These are phyloP conservation scores for Rosa persica DNA, from an alignment of 306 rosid genomes.

Conservation along the genomic window DNA sequence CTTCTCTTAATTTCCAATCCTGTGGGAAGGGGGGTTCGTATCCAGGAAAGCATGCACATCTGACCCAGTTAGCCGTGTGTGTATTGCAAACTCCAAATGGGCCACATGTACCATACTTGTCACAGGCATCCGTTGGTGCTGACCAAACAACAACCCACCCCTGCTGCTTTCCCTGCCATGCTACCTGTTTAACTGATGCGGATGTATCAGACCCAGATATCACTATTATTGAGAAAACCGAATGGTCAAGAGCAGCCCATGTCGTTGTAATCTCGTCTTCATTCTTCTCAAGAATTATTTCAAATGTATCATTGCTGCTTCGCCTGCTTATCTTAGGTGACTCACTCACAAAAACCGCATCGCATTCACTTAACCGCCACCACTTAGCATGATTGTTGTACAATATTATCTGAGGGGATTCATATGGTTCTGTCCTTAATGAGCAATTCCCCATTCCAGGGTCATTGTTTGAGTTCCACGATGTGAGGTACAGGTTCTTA, in stretches of 20 bases:
- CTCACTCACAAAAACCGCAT: conserved; percentile 29
- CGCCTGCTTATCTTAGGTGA: not conserved
- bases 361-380: conserved; percentile 35
- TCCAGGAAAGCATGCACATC: conserved; percentile 61
- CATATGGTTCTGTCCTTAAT: conserved; percentile 19
- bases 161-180: conserved; percentile 34
- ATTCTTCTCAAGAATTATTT: conserved; percentile 1
- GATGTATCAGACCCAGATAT: conserved; percentile 32
- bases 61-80: conserved; percentile 19
- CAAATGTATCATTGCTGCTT: not conserved
- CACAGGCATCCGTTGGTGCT: conserved; percentile 43
- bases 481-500: not conserved
- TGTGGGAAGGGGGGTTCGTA: conserved; percentile 43
- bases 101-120: conserved; percentile 50
- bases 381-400: conserved; percentile 15
- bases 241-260: conserved; percentile 21
- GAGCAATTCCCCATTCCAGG: conserved; percentile 43
- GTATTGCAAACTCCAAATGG: conserved; percentile 45
- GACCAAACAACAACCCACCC: conserved; percentile 46
- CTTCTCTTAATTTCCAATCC: conserved; percentile 49
- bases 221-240: not conserved
- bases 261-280: conserved; percentile 9
- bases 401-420: conserved; percentile 40
- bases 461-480: conserved; percentile 41
- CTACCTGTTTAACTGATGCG: not conserved